Base-by-base conservation (phyloP, 306 rosid genomes). In the Trifolium dubium region DNA sequence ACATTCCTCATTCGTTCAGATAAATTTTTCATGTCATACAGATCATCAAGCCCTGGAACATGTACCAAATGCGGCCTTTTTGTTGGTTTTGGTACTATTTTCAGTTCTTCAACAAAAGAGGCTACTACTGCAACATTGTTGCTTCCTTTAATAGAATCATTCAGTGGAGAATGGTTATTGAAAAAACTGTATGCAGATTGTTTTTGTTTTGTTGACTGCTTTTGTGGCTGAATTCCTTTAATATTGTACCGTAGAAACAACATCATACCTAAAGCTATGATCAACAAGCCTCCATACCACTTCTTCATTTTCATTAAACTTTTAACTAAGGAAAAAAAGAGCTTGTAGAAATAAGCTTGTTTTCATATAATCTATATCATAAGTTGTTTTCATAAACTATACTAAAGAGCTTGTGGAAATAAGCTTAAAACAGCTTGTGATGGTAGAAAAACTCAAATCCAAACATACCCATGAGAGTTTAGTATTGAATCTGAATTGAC, bases 211-310 rank as follows among this genome's bases (percentile, higher is more conserved):
- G 84, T 51, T 1, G 89, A 77, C 23, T 82, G 89, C 83, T 85
- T 85, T 64, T 77, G 85, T 0, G 91, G 87, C 80, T 86, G 83
- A 61, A 78, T 56, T 71, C 86, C 86, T 28, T 73, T 72, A 40
- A 88, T 70, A 80, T 82, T 80, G 84, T 91, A 89, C 46, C 91
- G 77, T 69, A 89, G 68, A 80, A 85, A 47, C 82, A 91, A 67
- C 80, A 84, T 80, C 76, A 79, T 46, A 23, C 85, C 88, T 65
- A 93, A 80, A 76, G 86, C 91, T 69, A 86, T 23, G 67, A 91
- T 86, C 81, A 91, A 79, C 76, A 87, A 7, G 18, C 97, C 98
- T 53, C 96, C 97, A 62, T 84, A 91, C 96, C 96, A 91, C 79
- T 83, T 93, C 87, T 88, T 93, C 98, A 93, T 91, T 79, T 80